These are phyloP conservation scores for Inga leiocalycina DNA, from an alignment of 306 rosid genomes.

Conservation along the genomic window DNA sequence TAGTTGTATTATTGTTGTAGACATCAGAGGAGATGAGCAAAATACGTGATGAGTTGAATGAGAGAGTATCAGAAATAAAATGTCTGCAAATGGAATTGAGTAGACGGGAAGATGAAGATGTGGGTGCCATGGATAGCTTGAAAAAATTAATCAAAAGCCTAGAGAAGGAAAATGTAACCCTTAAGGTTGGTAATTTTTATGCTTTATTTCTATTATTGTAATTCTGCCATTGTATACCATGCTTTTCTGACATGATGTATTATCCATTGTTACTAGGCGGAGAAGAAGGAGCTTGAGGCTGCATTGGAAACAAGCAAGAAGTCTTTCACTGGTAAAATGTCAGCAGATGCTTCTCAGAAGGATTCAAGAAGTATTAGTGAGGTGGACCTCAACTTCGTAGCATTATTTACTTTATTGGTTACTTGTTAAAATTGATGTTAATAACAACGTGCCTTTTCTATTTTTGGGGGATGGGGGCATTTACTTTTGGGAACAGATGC, in stretches of 20 bases:
- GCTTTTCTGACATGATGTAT: conserved; percentile 29
- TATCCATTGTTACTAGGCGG: conserved; percentile 53
- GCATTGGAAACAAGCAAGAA: conserved; percentile 54
- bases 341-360: conserved; percentile 51
- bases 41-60: conserved; percentile 62
- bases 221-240: not conserved
- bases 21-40: conserved; percentile 53
- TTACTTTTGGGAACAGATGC: conserved; percentile 45
- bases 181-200: conserved; percentile 65
- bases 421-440: conserved; percentile 14
- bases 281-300: conserved; percentile 72
- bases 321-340: conserved; percentile 38
- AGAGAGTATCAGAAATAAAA: conserved; percentile 61
- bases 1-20: conserved; percentile 47
- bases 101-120: conserved; percentile 49
- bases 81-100: conserved; percentile 68
- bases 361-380: conserved; percentile 51
- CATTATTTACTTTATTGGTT: conserved; percentile 19
- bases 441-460: conserved; percentile 13
- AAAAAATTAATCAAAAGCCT: conserved; percentile 61
- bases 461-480: conserved; percentile 15
- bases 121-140: conserved; percentile 45
- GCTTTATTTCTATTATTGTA: conserved; percentile 17
- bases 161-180: conserved; percentile 72
- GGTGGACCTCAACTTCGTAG: conserved; percentile 46